phyloP scores from a whole-genome alignment of 2,329 filamentous ascomycete species.

The Beauveria australis region DNA sequence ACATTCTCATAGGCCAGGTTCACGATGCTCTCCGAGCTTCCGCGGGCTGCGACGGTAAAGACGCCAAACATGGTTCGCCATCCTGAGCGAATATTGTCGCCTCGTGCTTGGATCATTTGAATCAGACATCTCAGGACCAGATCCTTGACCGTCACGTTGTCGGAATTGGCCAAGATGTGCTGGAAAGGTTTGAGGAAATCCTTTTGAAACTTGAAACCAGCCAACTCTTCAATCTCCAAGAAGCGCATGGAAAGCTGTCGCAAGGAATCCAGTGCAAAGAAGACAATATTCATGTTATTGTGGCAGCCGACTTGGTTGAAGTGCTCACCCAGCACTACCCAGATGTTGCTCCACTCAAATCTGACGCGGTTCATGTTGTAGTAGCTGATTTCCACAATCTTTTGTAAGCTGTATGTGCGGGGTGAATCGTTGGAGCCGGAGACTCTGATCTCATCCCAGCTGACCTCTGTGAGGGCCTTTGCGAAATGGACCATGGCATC shows the following conservation, averaged over 20 bases:
- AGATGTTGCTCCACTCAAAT: constrained; percentile 97
- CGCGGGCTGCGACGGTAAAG: constrained; percentile 89
- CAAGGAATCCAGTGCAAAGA: constrained; percentile 92
- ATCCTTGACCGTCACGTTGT: constrained; percentile 87
- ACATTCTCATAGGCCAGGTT: constrained; percentile 97
- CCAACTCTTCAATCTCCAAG: constrained; percentile 94
- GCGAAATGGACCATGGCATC: constrained; percentile 96
- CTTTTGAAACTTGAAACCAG: constrained; percentile 99
- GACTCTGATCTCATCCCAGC: constrained; percentile 98
- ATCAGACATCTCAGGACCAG: constrained; percentile 94
- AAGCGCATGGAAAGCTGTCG: constrained; percentile 97
- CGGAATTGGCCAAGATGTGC: constrained; percentile 91
- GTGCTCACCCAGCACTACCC: constrained; percentile 94
- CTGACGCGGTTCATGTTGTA: constrained; percentile 99
- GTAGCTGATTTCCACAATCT: constrained; percentile 96
- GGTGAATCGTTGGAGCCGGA: constrained; percentile 94
- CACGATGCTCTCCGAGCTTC: constrained; percentile 91
- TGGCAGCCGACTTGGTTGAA: constrained; percentile 98
- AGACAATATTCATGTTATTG: constrained; percentile 92
- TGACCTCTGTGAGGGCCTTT: constrained; percentile 84
- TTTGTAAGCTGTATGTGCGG: constrained; percentile 93
- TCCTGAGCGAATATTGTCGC: constrained; percentile 92
- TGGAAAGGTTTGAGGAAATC: constrained; percentile 98
- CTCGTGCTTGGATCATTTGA: constrained; percentile 97
- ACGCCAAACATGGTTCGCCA: constrained; percentile 99